These are phyloP conservation scores for Urochloa ruziziensis DNA, from an alignment of 176 grass and related monocot species.

Conservation along the genomic window DNA sequence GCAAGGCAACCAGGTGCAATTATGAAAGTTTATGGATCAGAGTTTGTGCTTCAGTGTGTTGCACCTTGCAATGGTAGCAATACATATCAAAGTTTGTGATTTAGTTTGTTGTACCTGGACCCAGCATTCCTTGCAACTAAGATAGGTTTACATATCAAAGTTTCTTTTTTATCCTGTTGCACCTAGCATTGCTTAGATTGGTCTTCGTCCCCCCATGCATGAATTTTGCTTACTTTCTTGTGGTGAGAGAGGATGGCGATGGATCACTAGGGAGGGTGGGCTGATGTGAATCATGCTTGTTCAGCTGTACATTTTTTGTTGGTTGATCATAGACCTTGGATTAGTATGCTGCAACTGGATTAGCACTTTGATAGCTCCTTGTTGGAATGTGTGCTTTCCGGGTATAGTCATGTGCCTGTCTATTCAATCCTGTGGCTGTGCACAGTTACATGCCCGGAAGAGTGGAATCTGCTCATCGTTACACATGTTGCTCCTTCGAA, in stretches of 20 bases:
- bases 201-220: not conserved
- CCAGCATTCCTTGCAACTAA: too few species aligned
- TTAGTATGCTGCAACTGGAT: not conserved
- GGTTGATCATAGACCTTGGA: not conserved
- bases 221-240: not conserved
- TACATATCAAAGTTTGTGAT: too few species aligned
- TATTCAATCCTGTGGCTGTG: not conserved
- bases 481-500: not conserved
- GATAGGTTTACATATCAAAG: too few species aligned
- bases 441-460: slow-evolving; percentile 36
- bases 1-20: not conserved
- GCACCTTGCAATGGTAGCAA: too few species aligned
- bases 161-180: too few species aligned
- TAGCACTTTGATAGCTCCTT: not conserved
- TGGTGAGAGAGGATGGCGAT: not conserved
- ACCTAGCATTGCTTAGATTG: too few species aligned
- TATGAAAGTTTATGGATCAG: too few species aligned
- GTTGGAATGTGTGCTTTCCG: not conserved
- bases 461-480: slow-evolving; percentile 27
- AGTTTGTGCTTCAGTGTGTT: too few species aligned
- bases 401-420: slow-evolving; percentile 37
- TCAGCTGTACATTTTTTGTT: not conserved
- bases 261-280: not conserved
- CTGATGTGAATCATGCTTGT: not conserved
- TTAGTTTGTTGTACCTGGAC: too few species aligned